phyloP scores from a whole-genome alignment of 164 flowering plant species.

The Tetrastigma voinierianum region DNA sequence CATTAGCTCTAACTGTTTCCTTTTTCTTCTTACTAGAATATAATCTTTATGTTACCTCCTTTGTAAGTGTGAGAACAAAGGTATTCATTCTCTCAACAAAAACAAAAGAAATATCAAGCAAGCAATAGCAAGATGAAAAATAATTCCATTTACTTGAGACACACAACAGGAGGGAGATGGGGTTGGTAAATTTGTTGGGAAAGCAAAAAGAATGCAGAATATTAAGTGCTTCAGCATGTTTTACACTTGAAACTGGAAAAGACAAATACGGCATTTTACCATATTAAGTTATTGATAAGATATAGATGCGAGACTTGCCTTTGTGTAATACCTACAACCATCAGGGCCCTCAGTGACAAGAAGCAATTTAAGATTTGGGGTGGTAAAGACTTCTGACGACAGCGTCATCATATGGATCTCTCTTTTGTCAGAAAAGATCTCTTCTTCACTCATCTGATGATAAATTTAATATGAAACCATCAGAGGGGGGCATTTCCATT shows the following conservation, averaged over 20 bases:
- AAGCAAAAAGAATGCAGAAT: background rate
- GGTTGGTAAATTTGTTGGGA: background rate
- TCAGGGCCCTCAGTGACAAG: conserved; percentile 93
- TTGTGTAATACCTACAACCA: conserved; percentile 93
- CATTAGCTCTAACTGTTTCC: too few species aligned
- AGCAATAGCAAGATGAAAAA: too few species aligned
- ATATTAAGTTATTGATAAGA: background rate
- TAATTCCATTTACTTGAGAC: too few species aligned
- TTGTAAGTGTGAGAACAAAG: too few species aligned
- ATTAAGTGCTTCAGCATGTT: too few species aligned
- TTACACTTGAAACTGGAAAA: too few species aligned
- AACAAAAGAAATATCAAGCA: too few species aligned
- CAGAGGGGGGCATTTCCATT: background rate
- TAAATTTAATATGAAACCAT: conserved; percentile 8
- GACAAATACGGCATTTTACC: background rate
- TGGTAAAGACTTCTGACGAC: conserved; percentile 82
- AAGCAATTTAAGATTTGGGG: conserved; percentile 79
- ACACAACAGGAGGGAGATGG: too few species aligned
- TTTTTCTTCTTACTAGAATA: too few species aligned
- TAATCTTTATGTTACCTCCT: too few species aligned
- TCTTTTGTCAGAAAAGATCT: conserved; percentile 75
- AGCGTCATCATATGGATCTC: conserved; percentile 89
- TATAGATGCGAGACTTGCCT: conserved; percentile 44
- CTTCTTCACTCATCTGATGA: conserved; percentile 81
- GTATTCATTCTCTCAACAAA: too few species aligned